Conservation (phyloP, 306 rosid species). For the Lotus japonicus region DNA sequence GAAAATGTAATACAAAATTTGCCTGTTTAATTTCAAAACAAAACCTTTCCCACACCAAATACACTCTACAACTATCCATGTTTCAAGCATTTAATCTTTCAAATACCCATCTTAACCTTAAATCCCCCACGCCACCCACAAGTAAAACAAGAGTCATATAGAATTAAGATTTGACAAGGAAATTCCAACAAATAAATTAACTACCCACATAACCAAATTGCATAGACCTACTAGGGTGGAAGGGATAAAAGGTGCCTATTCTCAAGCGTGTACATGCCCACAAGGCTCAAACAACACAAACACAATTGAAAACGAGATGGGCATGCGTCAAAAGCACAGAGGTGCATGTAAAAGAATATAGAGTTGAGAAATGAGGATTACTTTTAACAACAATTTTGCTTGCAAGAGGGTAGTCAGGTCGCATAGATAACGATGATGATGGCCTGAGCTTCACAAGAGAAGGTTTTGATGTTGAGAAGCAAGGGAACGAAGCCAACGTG, state of each 20-base stretch:
- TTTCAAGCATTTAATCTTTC: background rate
- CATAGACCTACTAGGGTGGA: background rate
- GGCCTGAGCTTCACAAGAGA: conserved; percentile 31
- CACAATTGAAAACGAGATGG: background rate
- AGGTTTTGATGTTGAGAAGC: conserved; percentile 6
- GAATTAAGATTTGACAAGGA: background rate
- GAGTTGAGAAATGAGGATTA: conserved; percentile 15
- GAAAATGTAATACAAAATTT: background rate
- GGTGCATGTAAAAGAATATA: background rate
- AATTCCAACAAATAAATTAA: background rate
- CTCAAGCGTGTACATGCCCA: background rate
- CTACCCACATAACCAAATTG: background rate
- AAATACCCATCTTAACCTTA: background rate
- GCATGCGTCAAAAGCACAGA: background rate
- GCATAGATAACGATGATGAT: conserved; percentile 51
- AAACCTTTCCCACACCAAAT: background rate
- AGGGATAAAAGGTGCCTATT: background rate
- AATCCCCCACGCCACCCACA: background rate
- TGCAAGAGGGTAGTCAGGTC: conserved; percentile 57
- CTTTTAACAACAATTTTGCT: conserved; percentile 69
- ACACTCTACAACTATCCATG: background rate
- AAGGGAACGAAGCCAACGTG: conserved; percentile 31
- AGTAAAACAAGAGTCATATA: background rate
- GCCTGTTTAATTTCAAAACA: background rate
- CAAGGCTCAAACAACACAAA: background rate